Base-by-base conservation (phyloP, 495 filamentous ascomycete species). In the Penicillium coffeae region DNA sequence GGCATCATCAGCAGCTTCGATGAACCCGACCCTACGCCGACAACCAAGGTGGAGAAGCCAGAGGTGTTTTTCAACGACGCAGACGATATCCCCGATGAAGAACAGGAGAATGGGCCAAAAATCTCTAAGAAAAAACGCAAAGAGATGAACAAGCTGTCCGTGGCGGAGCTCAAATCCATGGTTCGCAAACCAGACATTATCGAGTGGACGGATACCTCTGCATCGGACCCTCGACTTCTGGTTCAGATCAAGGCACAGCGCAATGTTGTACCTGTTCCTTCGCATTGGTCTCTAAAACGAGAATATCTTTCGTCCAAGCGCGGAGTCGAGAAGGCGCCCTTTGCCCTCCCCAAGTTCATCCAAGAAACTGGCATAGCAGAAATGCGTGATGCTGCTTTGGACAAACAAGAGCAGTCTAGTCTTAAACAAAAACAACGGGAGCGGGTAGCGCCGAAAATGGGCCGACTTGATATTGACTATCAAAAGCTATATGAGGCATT, bases 401-500 rank as follows among this genome's bases (percentile, higher is more conserved):
- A 98, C 65, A 96, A 97, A 63, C 91, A 96, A 64, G 90, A 89
- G 22, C 83, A 92, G 58, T 87, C 90, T 42, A 82, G 80, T 12
- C 73, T 98, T 51, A 96, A 96, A 65, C 89, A 95, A 63, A 96
- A 95, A 61, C 92, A 96, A 71, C 78, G 93, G 34, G 93, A 97
- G 63, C 80, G 93, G 45, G 93, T 98, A 8, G 85, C 90, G 52
- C 90, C 90, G 0, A 98, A 98, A 68, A 94, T 96, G 85, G 93
- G 93, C 51, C 94, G 91, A 59, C 74, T 98, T 41, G 93, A 98
- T 58, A 95, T 98, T 50, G 94, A 98, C 68, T 98, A 97, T 64
- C 89, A 95, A 62, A 96, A 93, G 63, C 80, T 97, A 21, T 95
- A 96, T 64, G 93, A 96, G 62, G 93, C 93, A 6, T 98, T 98